A percentile compares a stretch with the other conserved stretches of the same genome.
Conservation (phyloP, 1,284 basidiomycete species). For the Caloboletus inedulis region DNA sequence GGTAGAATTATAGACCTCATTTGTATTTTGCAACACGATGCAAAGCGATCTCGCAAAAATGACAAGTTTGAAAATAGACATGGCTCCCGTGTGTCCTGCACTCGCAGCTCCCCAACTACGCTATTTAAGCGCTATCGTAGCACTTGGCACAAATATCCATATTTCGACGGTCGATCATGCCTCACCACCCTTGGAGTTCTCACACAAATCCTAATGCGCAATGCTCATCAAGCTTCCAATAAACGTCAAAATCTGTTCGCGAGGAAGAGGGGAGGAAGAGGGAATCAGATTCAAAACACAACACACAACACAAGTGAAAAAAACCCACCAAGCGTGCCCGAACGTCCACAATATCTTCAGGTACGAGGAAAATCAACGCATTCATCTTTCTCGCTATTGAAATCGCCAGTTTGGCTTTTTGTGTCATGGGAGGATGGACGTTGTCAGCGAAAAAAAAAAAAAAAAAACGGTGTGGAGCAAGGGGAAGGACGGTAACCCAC, state of each 20-base stretch:
- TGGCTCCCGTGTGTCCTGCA: not conserved
- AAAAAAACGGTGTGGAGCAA: not conserved
- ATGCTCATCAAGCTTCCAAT: constrained; percentile 69
- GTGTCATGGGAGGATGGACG: not conserved
- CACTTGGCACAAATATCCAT: not conserved
- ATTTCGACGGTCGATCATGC: not conserved
- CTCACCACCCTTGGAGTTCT: not conserved
- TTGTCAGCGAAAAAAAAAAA: not conserved
- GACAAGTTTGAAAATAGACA: not conserved
- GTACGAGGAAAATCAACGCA: constrained; percentile 95
- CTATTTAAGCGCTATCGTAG: not conserved
- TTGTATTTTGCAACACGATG: not conserved
- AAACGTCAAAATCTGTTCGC: constrained; percentile 62
- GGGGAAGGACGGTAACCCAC: constrained; percentile 44
- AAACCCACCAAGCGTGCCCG: constrained; percentile 73
- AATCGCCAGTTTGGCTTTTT: constrained; percentile 88
- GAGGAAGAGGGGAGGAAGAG: not conserved
- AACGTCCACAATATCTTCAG: constrained; percentile 92
- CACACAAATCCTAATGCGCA: constrained; percentile 32
- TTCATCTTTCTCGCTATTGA: constrained; percentile 98
- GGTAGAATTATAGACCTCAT: not conserved
- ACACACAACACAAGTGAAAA: not conserved
- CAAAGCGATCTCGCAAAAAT: not conserved
- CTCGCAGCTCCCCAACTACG: not conserved
- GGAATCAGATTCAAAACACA: not conserved